Percentiles rank a stretch among this genome's conserved stretches.
Conservation (phyloP, 495 filamentous ascomycete genomes). For the Lophiotrema nucula region DNA sequence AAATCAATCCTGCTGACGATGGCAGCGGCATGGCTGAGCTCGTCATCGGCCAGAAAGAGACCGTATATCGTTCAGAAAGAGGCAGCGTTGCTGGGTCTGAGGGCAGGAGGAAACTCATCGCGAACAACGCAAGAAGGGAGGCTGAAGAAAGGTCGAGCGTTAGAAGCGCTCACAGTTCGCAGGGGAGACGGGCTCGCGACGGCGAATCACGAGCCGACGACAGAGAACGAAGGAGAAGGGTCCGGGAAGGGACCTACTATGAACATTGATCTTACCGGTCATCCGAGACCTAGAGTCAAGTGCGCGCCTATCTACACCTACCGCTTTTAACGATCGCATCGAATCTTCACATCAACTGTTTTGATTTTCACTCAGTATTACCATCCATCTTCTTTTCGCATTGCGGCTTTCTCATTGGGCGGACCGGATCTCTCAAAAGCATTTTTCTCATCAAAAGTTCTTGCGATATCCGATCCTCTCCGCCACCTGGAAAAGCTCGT, state of each 20-base stretch:
- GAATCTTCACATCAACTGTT: not conserved
- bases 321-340: not conserved
- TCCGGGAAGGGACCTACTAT: not conserved
- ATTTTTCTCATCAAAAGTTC: conserved; percentile 23
- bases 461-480: conserved; percentile 6
- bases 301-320: not conserved
- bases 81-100: conserved; percentile 12
- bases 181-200: conserved; percentile 3
- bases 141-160: conserved; percentile 25
- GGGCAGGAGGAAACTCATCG: conserved; percentile 1
- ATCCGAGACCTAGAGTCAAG: not conserved
- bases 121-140: conserved; percentile 11
- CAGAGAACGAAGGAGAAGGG: not conserved
- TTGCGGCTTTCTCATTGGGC: conserved; percentile 24
- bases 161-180: conserved; percentile 19
- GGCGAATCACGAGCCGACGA: not conserved
- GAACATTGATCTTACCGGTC: not conserved
- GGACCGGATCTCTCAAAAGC: conserved; percentile 28
- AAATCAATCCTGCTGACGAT: conserved; percentile 25
- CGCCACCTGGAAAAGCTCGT: not conserved
- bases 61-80: conserved; percentile 20
- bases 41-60: conserved; percentile 24
- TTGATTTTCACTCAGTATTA: conserved; percentile 7
- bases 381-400: not conserved
- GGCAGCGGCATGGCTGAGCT: conserved; percentile 34